Evolutionary conservation across 768 basidiomycete species (phyloP), one percentile per base, ranked within the genome.

Genomic region (Boletus fagicola): DNA sequence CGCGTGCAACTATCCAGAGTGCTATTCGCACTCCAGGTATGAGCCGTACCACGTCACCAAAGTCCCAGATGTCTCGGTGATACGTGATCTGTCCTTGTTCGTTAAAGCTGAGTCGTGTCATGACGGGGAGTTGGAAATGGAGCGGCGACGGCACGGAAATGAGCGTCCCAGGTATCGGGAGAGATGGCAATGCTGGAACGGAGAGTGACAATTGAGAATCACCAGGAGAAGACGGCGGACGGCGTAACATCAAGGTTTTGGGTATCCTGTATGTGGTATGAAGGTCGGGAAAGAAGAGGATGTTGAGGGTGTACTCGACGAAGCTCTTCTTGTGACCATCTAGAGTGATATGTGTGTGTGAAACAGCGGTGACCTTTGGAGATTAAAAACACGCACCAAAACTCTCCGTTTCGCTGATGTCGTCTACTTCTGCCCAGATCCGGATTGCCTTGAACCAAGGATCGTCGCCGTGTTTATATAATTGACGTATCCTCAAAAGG

Each of bases 51-150:
- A 92, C 75, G 67, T 93, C 91, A 68, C 86, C 83, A 43, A 90
- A 77, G 62, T 92, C 89, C 88, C 88, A 92, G 39, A 88, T 78
- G 65, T 92, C 91, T 30, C 88, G 81, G 68, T 94, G 91, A 63
- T 85, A 81, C 5, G 88, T 86, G 59, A 93, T 85, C 57, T 80
- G 82, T n/a, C 87, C 88, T 65, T 86, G 85, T 63, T 92, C 90
- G 71, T 92, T 92, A 72, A 93, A 90, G 33, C 82, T 80, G 36
- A 92, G 79, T 30, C 85, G 81, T 5, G 89, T 88, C 55, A 88
- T 78, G 49, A 92, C 81, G 47, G 80, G 87, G 6, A 93, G 79
- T 65, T 82, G 79, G 63, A 90, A 76, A 67, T 90, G 87, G n/a
- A 92, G 72, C 1, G 90, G 87, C 16, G 86, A 87, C 1, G 86